Evolutionary conservation across 116 monocot species (phyloP), one percentile per base, ranked within the genome.

Genomic region (Zostera marina): DNA sequence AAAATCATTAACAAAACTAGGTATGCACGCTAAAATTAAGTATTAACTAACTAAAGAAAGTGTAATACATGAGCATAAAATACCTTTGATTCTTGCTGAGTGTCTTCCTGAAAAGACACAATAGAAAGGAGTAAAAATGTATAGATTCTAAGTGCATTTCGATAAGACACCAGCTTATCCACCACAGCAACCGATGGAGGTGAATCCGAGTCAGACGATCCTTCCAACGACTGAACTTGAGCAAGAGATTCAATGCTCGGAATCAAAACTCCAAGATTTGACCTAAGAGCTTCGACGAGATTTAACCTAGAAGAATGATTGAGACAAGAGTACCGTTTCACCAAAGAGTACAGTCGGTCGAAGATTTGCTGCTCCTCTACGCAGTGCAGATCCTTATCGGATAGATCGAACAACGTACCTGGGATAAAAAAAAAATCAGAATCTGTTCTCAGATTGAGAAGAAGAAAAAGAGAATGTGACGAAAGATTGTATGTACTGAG

Each of bases 61-160:
- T 32, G 32, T 0, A 32, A 32, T 54, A 22, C 32, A 11, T 71
- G 42, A 20, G 15, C 45, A 25, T 10, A 9, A 41, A 15, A 10
- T 32, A 45, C 70, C 17, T 47, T 13, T 14, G 42, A 58, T 52
- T 49, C 42, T 43, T 56, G 23, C n/a, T 42, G 41, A 47, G 38
- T 26, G 1, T 77, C 64, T 38, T 87, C 91, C 73, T 99, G 76
- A 6, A 64, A 42, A 32, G 81, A 68, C 32, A 70, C 79, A 19
- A 91, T 70, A 16, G 63, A 63, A 24, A 99, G 59, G 44, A 99
- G 81, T 64, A 99, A 99, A 70, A 87, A 99, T 0, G 91, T 75
- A 69, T 99, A 99, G 42, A 99, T 84, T 75, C 75, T 90, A 42
- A 99, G 83, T 41, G 99, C 86, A 59, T 99, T 99, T 13, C 87